These are phyloP conservation scores for Volvox reticuliferus DNA, from an alignment of 139 green algal genomes.

Conservation along the genomic window DNA sequence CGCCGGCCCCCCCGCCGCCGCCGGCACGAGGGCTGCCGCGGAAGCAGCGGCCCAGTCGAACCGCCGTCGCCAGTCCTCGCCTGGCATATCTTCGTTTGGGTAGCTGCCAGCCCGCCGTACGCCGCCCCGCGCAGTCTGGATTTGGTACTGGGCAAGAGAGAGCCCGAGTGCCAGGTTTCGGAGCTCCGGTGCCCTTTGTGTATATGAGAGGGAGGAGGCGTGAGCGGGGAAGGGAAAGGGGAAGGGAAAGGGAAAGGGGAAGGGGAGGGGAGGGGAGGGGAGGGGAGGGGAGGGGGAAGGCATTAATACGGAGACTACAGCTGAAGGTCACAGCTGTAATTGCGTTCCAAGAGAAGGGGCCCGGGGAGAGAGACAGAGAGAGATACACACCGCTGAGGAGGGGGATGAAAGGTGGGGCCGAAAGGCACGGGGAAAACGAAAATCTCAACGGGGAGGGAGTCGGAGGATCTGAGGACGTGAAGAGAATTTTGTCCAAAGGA, in stretches of 20 bases:
- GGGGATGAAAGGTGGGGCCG: too few species aligned
- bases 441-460: too few species aligned
- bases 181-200: neutral
- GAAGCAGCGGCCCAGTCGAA: neutral
- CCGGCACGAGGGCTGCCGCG: neutral
- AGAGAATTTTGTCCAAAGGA: too few species aligned
- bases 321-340: too few species aligned
- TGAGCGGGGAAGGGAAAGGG: neutral
- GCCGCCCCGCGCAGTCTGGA: neutral
- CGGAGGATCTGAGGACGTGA: too few species aligned
- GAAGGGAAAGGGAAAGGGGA: neutral
- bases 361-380: neutral
- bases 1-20: too few species aligned
- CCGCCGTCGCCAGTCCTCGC: neutral
- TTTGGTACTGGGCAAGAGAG: neutral
- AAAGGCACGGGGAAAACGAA: too few species aligned
- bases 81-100: neutral
- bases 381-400: too few species aligned
- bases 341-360: too few species aligned
- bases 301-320: neutral
- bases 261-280: neutral
- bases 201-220: too few species aligned
- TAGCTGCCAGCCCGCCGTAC: too few species aligned
- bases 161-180: conserved; percentile 7
- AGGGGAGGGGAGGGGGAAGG: neutral